A percentile compares a stretch with the other conserved stretches of the same genome.
These are phyloP conservation scores for Skeletonema menzelii DNA, from an alignment of 108 stramenopile genomes.

Conservation along the genomic window DNA sequence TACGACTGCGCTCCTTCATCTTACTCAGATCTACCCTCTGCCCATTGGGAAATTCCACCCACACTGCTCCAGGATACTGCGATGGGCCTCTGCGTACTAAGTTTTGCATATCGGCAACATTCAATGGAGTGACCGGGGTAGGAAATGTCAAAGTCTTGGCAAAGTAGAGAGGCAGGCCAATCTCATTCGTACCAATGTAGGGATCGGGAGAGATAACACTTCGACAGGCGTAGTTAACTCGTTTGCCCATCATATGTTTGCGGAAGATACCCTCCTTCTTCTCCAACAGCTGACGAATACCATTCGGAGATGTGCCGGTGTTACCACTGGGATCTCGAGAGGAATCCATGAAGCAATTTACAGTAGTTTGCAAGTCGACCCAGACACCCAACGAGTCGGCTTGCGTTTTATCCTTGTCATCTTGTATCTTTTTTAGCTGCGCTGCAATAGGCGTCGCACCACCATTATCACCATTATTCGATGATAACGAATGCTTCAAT, in stretches of 20 bases:
- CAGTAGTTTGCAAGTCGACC: constrained; percentile 94
- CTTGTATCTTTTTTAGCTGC: constrained; percentile 32
- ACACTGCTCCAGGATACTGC: constrained; percentile 94
- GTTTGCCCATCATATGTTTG: constrained; percentile 99
- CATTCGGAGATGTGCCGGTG: constrained; percentile 51
- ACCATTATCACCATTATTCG: not conserved
- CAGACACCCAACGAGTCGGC: constrained; percentile 65
- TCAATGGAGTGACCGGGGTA: constrained; percentile 93
- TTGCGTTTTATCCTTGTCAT: constrained; percentile 51
- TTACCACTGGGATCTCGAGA: constrained; percentile 87
- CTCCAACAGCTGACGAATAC: constrained; percentile 95
- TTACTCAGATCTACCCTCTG: constrained; percentile 85
- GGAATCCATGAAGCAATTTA: constrained; percentile 96
- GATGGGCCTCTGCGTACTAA: constrained; percentile 89
- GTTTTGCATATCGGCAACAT: constrained; percentile 86
- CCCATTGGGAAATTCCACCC: constrained; percentile 92
- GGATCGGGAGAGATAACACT: constrained; percentile 98
- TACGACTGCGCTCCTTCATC: constrained; percentile 81
- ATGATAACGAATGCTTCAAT: constrained; percentile 8
- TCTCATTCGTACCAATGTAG: constrained; percentile 97
- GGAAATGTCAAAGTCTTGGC: constrained; percentile 94
- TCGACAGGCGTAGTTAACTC: constrained; percentile 97
- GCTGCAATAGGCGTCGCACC: constrained; percentile 6
- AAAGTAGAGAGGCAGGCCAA: constrained; percentile 97
- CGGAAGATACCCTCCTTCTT: constrained; percentile 99